Evolutionary conservation across 1,139 yeast species (phyloP), one percentile per base, ranked within the genome.

Genomic region (Hansenula lynferdii): DNA sequence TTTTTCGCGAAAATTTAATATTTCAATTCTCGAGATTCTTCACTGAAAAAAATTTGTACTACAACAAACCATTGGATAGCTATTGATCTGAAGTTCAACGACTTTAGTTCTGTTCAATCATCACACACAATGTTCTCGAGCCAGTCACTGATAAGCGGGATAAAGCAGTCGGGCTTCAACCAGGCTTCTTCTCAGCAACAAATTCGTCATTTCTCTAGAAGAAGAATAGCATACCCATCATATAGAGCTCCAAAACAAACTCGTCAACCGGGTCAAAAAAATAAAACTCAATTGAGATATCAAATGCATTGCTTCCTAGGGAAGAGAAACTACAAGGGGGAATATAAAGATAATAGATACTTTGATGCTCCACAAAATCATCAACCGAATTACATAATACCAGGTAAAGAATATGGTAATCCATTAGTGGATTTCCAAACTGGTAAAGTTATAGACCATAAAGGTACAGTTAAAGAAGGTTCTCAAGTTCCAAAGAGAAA

Each of bases 261-360:
- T 29, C 69, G 69, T 47, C 65, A 66, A 32, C 55, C 64, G 34
- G 63, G 70, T 36, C 64, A 65, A 47, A 64, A 63, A 38, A 70
- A 69, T 50, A 68, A 67, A 41, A 62, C 75, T 11, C 61, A 59
- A 16, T 52, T 65, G 39, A 62, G 62, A 45, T 57, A 60, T 40
- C 56, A 48, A 28, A 46, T 59, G 54, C 44, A 45, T 27, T 39
- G 42, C 30, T 57, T 53, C 42, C 36, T 53, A 16, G 97, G 97
- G 3, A 95, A 95, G 27, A 76, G 70, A 58, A 87, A 87, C 61
- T 74, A 77, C 59, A 80, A 85, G 56, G 97, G 97, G 23, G 90
- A 87, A 51, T 85, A 86, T 63, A 69, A 70, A 48, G 65, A 77
- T 54, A 90, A 89, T 69, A 85, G 81, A 57, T 85, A 85, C 61